Conservation (phyloP, 1,139 yeast genomes). For the Pichia sp. region DNA sequence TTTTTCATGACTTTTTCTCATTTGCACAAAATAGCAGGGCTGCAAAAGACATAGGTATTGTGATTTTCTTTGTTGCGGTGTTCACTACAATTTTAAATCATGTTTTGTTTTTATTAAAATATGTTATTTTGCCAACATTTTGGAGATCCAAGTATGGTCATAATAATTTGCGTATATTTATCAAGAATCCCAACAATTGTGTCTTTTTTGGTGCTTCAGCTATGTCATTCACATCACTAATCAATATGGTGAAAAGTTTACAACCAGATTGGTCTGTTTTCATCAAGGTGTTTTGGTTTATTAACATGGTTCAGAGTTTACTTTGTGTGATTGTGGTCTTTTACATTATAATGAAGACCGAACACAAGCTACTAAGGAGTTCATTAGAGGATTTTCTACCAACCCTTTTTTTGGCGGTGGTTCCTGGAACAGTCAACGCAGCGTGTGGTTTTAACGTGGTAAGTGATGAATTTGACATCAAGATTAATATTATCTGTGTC, state of each 20-base stretch:
- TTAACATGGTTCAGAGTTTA: slow-evolving; percentile 40
- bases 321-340: too few relatives aligned
- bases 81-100: too few relatives aligned
- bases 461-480: slow-evolving; percentile 31
- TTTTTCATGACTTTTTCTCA: too few relatives aligned
- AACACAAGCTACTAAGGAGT: too few relatives aligned
- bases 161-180: neutral
- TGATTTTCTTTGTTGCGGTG: too few relatives aligned
- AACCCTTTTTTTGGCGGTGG: slow-evolving; percentile 50
- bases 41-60: too few relatives aligned
- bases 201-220: slow-evolving; percentile 65
- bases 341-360: too few relatives aligned
- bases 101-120: too few relatives aligned
- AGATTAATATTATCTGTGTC: slow-evolving; percentile 40
- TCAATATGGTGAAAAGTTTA: slow-evolving; percentile 40
- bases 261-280: slow-evolving; percentile 31
- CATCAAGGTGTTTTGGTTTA: slow-evolving; percentile 62
- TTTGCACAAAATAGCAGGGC: too few relatives aligned
- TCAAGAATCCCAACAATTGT: neutral
- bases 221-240: slow-evolving; percentile 67
- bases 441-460: slow-evolving; percentile 47
- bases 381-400: too few relatives aligned
- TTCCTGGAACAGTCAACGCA: slow-evolving; percentile 66
- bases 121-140: too few relatives aligned
- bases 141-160: too few relatives aligned